Evolutionary conservation across 768 basidiomycete genomes (phyloP).

Genomic region (Kondoa subrosea): DNA sequence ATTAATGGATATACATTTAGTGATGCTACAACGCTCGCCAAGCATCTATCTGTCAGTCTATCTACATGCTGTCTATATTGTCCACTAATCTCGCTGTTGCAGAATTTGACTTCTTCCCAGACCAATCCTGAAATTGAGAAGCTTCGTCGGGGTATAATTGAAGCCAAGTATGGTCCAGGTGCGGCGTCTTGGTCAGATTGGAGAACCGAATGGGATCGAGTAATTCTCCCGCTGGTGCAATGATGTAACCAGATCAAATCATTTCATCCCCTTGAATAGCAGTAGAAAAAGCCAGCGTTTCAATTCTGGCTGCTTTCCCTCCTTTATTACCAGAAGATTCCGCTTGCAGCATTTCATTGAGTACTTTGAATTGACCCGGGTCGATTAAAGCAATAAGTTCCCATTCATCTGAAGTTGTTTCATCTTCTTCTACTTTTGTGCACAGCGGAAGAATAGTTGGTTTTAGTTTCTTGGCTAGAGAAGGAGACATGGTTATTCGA

Average conservation of each 20-base stretch:
- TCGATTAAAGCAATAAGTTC: slow-evolving; percentile 78
- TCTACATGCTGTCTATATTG: too few relatives aligned
- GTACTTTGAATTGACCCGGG: slow-evolving; percentile 70
- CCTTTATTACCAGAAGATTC: slow-evolving; percentile 54
- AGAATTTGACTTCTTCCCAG: background rate
- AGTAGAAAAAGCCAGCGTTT: slow-evolving; percentile 41
- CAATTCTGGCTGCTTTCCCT: slow-evolving; percentile 48
- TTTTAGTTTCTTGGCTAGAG: slow-evolving; percentile 51
- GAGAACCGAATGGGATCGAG: slow-evolving; percentile 67
- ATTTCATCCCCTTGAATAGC: slow-evolving; percentile 20
- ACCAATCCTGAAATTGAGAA: background rate
- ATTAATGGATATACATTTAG: slow-evolving; percentile 69
- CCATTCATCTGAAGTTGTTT: slow-evolving; percentile 52
- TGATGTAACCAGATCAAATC: slow-evolving; percentile 17
- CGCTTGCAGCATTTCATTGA: slow-evolving; percentile 77
- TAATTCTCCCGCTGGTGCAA: slow-evolving; percentile 45
- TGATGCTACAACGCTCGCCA: slow-evolving; percentile 48
- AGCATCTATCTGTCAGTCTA: slow-evolving; percentile 48
- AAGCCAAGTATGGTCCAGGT: slow-evolving; percentile 8
- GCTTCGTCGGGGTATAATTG: background rate
- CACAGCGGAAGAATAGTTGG: slow-evolving; percentile 55
- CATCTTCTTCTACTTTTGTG: slow-evolving; percentile 72
- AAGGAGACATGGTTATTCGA: slow-evolving; percentile 54
- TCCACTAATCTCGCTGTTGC: too few relatives aligned
- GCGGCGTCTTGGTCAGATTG: slow-evolving; percentile 54